Percentiles rank a stretch among this genome's conserved stretches.
phyloP scores from a whole-genome alignment of 768 basidiomycete genomes.

The Mycena albidolilacea region DNA sequence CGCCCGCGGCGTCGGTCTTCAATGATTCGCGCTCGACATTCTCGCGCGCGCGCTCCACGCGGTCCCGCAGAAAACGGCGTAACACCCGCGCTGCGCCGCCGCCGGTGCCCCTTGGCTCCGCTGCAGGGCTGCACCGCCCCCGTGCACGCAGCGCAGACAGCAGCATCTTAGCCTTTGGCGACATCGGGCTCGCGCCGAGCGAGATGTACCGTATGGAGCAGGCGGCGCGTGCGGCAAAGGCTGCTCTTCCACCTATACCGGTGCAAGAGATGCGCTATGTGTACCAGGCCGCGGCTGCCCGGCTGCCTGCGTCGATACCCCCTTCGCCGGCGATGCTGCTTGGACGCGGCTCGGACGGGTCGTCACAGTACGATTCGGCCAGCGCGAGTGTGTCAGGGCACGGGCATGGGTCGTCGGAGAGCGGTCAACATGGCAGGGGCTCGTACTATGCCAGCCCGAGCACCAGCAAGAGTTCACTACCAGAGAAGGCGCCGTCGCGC shows the following conservation, averaged over 20 bases:
- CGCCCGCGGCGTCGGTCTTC: conserved; percentile 28
- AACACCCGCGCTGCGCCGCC: conserved; percentile 38
- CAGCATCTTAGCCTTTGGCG: conserved; percentile 33
- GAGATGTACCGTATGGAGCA: conserved; percentile 38
- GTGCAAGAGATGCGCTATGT: conserved; percentile 37
- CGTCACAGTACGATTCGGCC: conserved; percentile 1
- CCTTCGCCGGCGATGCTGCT: conserved; percentile 29
- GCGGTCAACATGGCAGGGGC: conserved; percentile 7
- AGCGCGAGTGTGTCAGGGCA: conserved; percentile 32
- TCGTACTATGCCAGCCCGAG: conserved; percentile 22
- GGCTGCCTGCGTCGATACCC: conserved; percentile 37
- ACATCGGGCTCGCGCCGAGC: conserved; percentile 35
- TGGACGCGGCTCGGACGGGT: conserved; percentile 7
- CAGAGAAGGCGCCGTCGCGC: conserved; percentile 10
- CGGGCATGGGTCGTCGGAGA: conserved; percentile 31
- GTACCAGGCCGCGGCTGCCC: conserved; percentile 29
- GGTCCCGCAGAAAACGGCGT: conserved; percentile 18
- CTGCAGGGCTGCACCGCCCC: conserved; percentile 30
- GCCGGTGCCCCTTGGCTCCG: conserved; percentile 34
- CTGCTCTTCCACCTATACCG: neutral
- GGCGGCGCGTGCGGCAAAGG: conserved; percentile 20
- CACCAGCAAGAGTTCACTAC: conserved; percentile 39
- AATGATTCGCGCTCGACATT: conserved; percentile 38
- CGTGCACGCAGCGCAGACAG: conserved; percentile 36
- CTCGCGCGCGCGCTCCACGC: conserved; percentile 32